Conservation (phyloP, 768 basidiomycete species). For the Lactarius akahatsu region DNA sequence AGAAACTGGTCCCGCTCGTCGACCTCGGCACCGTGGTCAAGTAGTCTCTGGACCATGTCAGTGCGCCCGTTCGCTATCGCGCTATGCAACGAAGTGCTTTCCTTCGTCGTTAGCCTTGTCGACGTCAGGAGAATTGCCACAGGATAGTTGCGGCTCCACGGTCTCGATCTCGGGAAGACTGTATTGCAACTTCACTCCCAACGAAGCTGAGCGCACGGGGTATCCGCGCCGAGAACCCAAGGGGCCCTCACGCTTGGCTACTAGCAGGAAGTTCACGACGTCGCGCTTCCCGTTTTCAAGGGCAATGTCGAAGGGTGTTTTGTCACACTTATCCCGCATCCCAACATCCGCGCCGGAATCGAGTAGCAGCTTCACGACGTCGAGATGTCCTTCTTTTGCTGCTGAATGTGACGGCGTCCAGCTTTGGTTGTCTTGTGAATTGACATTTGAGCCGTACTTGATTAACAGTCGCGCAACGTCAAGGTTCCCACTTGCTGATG, state of each 20-base stretch:
- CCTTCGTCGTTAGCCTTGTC: too few relatives aligned
- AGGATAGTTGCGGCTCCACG: too few relatives aligned
- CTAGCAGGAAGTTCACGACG: neutral
- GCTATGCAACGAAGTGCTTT: neutral
- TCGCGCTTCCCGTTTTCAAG: neutral
- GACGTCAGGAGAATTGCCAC: too few relatives aligned
- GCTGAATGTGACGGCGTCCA: conserved; percentile 2
- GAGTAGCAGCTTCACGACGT: neutral
- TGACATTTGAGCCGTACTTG: neutral
- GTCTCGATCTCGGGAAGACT: too few relatives aligned
- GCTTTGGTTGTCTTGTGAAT: neutral
- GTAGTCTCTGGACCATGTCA: neutral
- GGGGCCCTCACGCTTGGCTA: neutral
- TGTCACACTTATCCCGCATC: neutral
- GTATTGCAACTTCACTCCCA: neutral
- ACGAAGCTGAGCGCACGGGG: neutral
- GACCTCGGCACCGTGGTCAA: neutral
- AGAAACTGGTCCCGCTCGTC: neutral
- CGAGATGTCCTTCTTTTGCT: neutral
- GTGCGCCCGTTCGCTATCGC: neutral
- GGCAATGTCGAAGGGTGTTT: neutral
- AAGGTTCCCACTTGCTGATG: neutral
- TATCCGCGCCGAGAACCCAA: too few relatives aligned
- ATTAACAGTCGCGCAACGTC: neutral
- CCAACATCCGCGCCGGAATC: neutral